Evolutionary conservation across 2,329 filamentous ascomycete genomes (phyloP).

Genomic region (Triangularia verruculosa): DNA sequence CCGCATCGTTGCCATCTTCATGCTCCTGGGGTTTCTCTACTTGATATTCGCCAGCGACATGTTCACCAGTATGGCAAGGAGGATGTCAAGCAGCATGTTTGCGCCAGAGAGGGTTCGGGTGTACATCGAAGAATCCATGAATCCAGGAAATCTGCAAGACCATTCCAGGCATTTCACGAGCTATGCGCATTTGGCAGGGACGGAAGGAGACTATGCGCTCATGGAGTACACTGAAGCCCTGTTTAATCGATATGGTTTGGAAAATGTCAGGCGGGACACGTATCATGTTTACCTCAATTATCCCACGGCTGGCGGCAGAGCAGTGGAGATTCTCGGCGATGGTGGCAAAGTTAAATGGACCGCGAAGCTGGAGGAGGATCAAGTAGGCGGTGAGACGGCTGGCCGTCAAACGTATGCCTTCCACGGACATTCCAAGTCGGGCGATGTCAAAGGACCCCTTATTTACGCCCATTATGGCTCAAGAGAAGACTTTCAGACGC

Average conservation of each 20-base stretch:
- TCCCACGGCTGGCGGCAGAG: conserved; percentile 70
- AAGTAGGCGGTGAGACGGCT: conserved; percentile 59
- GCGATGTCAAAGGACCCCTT: conserved; percentile 79
- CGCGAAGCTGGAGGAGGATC: conserved; percentile 79
- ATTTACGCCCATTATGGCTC: conserved; percentile 93
- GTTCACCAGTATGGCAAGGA: conserved; percentile 63
- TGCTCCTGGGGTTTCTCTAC: conserved; percentile 77
- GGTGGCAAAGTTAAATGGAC: conserved; percentile 67
- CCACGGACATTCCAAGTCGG: conserved; percentile 84
- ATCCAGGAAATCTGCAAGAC: conserved; percentile 66
- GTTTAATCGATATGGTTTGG: conserved; percentile 70
- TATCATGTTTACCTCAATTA: conserved; percentile 93
- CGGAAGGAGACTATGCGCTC: conserved; percentile 83
- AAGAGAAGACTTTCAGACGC: conserved; percentile 71
- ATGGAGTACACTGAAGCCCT: conserved; percentile 79
- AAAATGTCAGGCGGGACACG: conserved; percentile 71
- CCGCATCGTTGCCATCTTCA: conserved; percentile 68
- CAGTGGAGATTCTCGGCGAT: conserved; percentile 74
- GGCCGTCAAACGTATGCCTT: conserved; percentile 74
- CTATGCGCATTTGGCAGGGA: conserved; percentile 91
- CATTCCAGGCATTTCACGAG: conserved; percentile 74
- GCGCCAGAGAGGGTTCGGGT: conserved; percentile 78
- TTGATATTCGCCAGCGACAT: conserved; percentile 82
- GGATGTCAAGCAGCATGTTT: conserved; percentile 68
- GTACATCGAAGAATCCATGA: conserved; percentile 71